Evolutionary conservation across 129 eudicot species (phyloP).

Genomic region (Flaveria trinervia): DNA sequence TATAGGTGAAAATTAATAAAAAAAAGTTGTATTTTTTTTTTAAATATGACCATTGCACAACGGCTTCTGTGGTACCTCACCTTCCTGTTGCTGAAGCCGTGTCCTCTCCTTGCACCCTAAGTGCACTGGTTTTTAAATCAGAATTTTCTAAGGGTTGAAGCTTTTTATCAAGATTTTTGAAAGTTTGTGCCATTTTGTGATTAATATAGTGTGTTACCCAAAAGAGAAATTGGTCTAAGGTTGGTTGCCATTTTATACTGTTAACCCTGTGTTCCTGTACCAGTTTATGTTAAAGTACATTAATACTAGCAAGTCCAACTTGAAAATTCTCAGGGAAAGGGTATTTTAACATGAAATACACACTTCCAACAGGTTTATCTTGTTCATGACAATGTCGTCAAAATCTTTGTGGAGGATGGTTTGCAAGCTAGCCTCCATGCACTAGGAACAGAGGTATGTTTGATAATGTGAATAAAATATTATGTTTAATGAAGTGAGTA

Average conservation of each 20-base stretch:
- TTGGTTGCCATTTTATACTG: background rate
- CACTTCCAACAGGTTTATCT: conserved; percentile 70
- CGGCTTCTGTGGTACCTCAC: no score
- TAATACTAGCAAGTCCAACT: conserved; percentile 4
- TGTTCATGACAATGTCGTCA: conserved; percentile 67
- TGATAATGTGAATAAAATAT: conserved; percentile 1
- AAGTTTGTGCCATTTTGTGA: background rate
- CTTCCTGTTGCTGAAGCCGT: no score
- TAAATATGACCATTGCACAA: no score
- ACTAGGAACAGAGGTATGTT: conserved; percentile 84
- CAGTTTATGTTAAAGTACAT: background rate
- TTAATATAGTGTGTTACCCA: background rate
- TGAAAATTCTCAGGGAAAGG: background rate
- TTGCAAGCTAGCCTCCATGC: conserved; percentile 84
- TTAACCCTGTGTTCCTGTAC: background rate
- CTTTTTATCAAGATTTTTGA: background rate
- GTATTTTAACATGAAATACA: conserved; percentile 11
- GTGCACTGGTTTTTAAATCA: background rate
- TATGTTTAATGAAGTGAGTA: conserved; percentile 27
- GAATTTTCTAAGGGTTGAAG: background rate
- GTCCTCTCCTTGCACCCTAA: no score
- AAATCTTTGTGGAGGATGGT: conserved; percentile 88
- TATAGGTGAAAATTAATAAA: no score
- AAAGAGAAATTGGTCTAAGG: background rate
- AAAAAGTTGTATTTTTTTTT: no score